Base-by-base conservation (phyloP, 495 filamentous ascomycete genomes). In the Pyrenopolyporus hunteri region DNA sequence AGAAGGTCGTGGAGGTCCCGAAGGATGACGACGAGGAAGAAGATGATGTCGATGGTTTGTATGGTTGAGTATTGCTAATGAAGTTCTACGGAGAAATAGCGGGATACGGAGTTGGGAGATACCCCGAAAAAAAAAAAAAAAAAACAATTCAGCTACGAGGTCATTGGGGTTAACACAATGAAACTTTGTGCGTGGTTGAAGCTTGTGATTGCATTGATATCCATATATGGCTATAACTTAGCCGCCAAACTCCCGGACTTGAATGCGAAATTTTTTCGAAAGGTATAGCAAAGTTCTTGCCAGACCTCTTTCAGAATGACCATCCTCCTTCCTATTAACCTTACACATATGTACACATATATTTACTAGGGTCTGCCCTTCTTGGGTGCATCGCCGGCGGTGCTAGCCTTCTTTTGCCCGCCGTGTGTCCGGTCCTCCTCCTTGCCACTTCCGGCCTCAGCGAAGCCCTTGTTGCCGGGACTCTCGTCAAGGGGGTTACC, bases 41-140 rank as follows among this genome's bases (percentile, higher is more conserved):
- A 46, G 84, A 87, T 55, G 87, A 89, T 70, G 83, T 85, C 76
- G 86, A 91, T 79, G 86, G 85, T 6, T 81, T 91, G 79, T 93
- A 91, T 75, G 87, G 85, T 46, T 92, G 65, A 81, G 42, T 7
- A 3, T 22, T 9, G 26, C 0, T 6, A 28, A 4, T 19, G 8
- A 22, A 25, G 48, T 59, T 43, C 16, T 55, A 50, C 37, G 37
- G 28, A 53, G 35, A 43, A 13, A 9, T 14, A 5, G 13, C 22
- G 39, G 33, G 36, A 48, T 10, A 39, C 23, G 50, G 40, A 37
- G 37, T 60, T 55, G 51, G 61, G 14, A 1, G 54, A 66, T 66
- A 69, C 66, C 62, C 66, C 23, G 39, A 28, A 32, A 28, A 28
- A n/a, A n/a, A n/a, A n/a, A n/a, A n/a, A 19, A n/a, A 19, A 35